phyloP scores from a whole-genome alignment of 139 green algal species.

The Chlorella sp. region DNA sequence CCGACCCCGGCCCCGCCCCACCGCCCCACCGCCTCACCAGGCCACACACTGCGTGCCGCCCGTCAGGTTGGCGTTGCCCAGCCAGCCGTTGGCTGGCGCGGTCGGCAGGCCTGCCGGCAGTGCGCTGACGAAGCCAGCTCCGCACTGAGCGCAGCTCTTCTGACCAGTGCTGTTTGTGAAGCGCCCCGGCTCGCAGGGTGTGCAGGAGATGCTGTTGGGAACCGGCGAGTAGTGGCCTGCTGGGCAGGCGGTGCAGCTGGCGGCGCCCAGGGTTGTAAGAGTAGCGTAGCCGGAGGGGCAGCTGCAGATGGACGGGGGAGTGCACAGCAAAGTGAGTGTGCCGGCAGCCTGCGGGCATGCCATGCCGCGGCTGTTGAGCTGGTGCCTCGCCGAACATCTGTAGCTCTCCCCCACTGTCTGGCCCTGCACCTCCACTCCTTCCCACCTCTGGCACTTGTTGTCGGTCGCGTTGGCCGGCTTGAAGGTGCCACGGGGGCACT shows the following conservation, averaged over 20 bases:
- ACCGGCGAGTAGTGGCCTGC: too few relatives aligned
- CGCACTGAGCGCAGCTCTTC: background rate
- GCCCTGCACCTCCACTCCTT: too few relatives aligned
- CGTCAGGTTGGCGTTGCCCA: background rate
- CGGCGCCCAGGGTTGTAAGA: background rate
- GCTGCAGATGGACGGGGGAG: background rate
- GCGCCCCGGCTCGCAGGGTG: background rate
- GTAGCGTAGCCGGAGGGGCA: slow-evolving; percentile 1
- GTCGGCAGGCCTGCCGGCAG: background rate
- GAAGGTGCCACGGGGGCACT: too few relatives aligned
- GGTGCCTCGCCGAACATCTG: too few relatives aligned
- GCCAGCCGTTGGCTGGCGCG: background rate
- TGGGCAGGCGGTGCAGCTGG: background rate
- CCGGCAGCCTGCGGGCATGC: too few relatives aligned
- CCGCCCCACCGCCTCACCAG: background rate
- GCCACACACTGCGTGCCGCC: background rate
- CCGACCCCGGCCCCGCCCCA: too few relatives aligned
- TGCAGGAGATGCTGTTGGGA: background rate
- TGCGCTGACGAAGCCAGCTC: background rate
- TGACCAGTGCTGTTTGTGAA: background rate
- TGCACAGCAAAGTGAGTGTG: too few relatives aligned
- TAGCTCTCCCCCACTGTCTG: too few relatives aligned
- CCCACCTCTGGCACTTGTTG: too few relatives aligned
- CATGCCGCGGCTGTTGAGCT: too few relatives aligned
- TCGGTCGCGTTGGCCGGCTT: too few relatives aligned